Evolutionary conservation across 179 eudicot species (phyloP).

Genomic region (Dionaea muscipula): DNA sequence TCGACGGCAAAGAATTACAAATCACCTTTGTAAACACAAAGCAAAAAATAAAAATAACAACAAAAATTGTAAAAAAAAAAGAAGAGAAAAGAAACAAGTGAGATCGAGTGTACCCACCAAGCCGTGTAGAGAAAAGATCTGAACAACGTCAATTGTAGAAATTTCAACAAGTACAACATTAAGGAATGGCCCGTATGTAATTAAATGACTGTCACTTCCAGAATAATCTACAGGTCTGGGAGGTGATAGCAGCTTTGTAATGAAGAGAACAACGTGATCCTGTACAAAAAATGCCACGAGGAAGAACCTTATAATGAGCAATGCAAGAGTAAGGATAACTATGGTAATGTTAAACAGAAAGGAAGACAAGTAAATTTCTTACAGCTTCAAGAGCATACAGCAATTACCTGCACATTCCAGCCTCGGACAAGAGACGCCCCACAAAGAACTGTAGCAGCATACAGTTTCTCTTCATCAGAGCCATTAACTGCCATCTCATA

Average conservation of each 20-base stretch:
- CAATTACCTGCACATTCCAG: conserved; percentile 97
- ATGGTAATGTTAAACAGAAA: not conserved
- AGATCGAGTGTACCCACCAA: conserved; percentile 45
- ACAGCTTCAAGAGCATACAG: no score
- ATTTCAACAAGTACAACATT: conserved; percentile 71
- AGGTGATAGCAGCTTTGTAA: conserved; percentile 70
- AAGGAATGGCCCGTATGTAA: conserved; percentile 59
- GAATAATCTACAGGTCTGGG: conserved; percentile 50
- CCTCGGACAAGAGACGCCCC: conserved; percentile 83
- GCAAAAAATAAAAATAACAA: no score
- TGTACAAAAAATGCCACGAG: conserved; percentile 20
- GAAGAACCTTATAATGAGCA: conserved; percentile 5
- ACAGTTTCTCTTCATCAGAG: conserved; percentile 72
- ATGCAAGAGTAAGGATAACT: not conserved
- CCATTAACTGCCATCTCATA: conserved; percentile 75
- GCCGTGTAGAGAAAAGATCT: conserved; percentile 86
- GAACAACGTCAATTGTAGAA: conserved; percentile 78
- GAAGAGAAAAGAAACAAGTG: not conserved
- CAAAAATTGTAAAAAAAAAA: no score
- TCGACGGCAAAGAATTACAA: no score
- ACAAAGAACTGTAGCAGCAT: conserved; percentile 75
- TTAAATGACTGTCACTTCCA: conserved; percentile 67
- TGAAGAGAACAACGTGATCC: conserved; percentile 73
- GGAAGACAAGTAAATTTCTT: not conserved
- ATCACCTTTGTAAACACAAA: no score